These are phyloP conservation scores for Parmales sp. DNA, from an alignment of 108 stramenopile genomes.

Conservation along the genomic window DNA sequence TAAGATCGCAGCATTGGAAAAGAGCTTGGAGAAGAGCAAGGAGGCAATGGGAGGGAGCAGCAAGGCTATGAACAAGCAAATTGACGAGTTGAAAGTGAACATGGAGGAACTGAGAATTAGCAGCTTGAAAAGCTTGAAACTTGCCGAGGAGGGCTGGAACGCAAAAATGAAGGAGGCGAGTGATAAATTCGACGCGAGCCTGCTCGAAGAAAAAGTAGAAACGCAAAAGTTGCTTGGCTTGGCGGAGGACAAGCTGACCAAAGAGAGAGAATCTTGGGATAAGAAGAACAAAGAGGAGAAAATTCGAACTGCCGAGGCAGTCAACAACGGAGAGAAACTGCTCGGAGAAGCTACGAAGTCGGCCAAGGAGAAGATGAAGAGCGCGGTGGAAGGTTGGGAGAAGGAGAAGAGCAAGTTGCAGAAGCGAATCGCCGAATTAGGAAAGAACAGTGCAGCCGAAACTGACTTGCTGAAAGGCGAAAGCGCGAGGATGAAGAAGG, in stretches of 20 bases:
- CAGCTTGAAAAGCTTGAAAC: not conserved
- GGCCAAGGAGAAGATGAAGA: not conserved
- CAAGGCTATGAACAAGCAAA: not conserved
- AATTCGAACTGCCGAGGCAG: not conserved
- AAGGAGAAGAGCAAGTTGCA: not conserved
- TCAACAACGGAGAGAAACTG: not conserved
- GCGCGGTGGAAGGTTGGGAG: not conserved
- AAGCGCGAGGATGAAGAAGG: not conserved
- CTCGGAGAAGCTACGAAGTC: not conserved
- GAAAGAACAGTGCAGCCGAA: not conserved
- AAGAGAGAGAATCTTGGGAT: not conserved
- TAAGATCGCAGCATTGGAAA: not conserved
- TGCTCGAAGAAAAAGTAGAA: not conserved
- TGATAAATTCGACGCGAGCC: not conserved
- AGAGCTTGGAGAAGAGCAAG: not conserved
- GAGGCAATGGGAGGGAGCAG: not conserved
- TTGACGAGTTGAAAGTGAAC: not conserved
- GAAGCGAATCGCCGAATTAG: not conserved
- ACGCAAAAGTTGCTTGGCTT: not conserved
- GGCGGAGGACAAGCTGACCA: not conserved
- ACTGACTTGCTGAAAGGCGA: conserved; percentile 3
- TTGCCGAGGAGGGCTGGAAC: not conserved
- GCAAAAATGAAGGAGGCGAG: not conserved
- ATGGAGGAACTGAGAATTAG: not conserved
- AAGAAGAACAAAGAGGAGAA: not conserved